Percentiles rank a stretch among this genome's conserved stretches.
phyloP scores from a whole-genome alignment of 2,329 filamentous ascomycete genomes.

The Mycosphaerella sp. region DNA sequence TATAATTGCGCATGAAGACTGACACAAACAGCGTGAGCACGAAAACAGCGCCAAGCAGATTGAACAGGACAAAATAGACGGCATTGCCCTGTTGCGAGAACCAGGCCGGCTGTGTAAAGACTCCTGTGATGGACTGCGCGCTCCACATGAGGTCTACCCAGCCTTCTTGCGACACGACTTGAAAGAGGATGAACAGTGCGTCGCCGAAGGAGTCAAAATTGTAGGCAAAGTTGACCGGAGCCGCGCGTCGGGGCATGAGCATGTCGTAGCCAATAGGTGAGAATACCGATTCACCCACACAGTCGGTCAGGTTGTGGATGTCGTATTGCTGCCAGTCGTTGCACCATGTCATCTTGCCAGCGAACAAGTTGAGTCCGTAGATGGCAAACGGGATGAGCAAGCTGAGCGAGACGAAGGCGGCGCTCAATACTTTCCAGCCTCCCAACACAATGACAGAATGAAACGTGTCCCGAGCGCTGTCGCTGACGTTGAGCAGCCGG shows the following conservation, averaged over 20 bases:
- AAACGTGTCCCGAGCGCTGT: slow-evolving; percentile 91
- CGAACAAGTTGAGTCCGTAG: slow-evolving; percentile 89
- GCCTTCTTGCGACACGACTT: slow-evolving; percentile 97
- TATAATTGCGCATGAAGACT: slow-evolving; percentile 99
- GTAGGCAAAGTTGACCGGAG: slow-evolving; percentile 65
- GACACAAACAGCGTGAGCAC: slow-evolving; percentile 96
- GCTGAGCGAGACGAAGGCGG: slow-evolving; percentile 88
- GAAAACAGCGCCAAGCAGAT: slow-evolving; percentile 91
- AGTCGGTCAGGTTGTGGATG: slow-evolving; percentile 60
- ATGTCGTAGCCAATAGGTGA: slow-evolving; percentile 79
- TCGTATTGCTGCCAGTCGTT: slow-evolving; percentile 57
- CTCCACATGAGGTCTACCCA: slow-evolving; percentile 92
- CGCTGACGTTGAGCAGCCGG: slow-evolving; percentile 87
- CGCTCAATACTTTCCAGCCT: slow-evolving; percentile 87
- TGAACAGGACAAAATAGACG: slow-evolving; percentile 93
- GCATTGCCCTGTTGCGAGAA: slow-evolving; percentile 75
- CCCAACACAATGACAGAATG: slow-evolving; percentile 92
- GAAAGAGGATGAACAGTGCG: slow-evolving; percentile 91
- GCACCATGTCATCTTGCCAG: slow-evolving; percentile 69
- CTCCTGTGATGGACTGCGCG: slow-evolving; percentile 72
- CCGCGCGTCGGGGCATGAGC: slow-evolving; percentile 70
- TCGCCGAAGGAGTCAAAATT: slow-evolving; percentile 94
- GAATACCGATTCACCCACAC: slow-evolving; percentile 74
- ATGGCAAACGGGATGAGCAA: slow-evolving; percentile 95
- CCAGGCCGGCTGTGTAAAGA: slow-evolving; percentile 63